These are phyloP conservation scores for Apiospora arundinis DNA, from an alignment of 2,329 filamentous ascomycete genomes.

Conservation along the genomic window DNA sequence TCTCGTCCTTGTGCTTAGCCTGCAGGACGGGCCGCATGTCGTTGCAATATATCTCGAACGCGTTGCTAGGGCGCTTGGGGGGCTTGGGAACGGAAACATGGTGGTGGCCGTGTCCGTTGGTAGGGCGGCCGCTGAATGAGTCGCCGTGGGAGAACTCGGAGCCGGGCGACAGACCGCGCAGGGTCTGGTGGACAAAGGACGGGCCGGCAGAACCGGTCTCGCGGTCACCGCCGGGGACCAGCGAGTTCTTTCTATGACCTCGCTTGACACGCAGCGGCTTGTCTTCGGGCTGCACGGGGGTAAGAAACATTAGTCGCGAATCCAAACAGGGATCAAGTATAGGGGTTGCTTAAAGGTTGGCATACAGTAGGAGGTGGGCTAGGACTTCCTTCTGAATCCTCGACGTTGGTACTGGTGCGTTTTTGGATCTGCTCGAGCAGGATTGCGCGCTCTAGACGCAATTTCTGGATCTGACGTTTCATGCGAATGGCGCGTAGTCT, in stretches of 20 bases:
- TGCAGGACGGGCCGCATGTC: slow-evolving; percentile 54
- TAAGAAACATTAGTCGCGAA: slow-evolving; percentile 29
- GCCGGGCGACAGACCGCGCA: slow-evolving; percentile 53
- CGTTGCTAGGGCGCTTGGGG: slow-evolving; percentile 52
- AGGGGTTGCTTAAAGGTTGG: slow-evolving; percentile 29
- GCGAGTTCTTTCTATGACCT: slow-evolving; percentile 68
- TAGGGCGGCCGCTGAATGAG: slow-evolving; percentile 41
- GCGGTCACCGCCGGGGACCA: slow-evolving; percentile 51
- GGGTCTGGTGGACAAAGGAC: slow-evolving; percentile 54
- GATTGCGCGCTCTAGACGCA: slow-evolving; percentile 84
- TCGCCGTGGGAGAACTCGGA: slow-evolving; percentile 61
- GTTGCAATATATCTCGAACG: slow-evolving; percentile 62
- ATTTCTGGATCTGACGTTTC: slow-evolving; percentile 86
- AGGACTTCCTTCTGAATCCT: slow-evolving; percentile 80
- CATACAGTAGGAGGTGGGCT: slow-evolving; percentile 80
- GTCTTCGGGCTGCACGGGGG: slow-evolving; percentile 68
- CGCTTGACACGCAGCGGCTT: slow-evolving; percentile 79
- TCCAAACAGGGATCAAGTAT: slow-evolving; percentile 4
- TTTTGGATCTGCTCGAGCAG: slow-evolving; percentile 75
- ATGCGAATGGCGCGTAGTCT: slow-evolving; percentile 80
- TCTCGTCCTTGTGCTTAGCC: slow-evolving; percentile 51
- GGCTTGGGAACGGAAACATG: slow-evolving; percentile 40
- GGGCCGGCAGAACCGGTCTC: slow-evolving; percentile 45
- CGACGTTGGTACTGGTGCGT: slow-evolving; percentile 75
- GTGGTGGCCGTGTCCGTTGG: slow-evolving; percentile 35